These are phyloP conservation scores for Heterobasidion irregulare DNA, from an alignment of 1,284 basidiomycete genomes.

Conservation along the genomic window DNA sequence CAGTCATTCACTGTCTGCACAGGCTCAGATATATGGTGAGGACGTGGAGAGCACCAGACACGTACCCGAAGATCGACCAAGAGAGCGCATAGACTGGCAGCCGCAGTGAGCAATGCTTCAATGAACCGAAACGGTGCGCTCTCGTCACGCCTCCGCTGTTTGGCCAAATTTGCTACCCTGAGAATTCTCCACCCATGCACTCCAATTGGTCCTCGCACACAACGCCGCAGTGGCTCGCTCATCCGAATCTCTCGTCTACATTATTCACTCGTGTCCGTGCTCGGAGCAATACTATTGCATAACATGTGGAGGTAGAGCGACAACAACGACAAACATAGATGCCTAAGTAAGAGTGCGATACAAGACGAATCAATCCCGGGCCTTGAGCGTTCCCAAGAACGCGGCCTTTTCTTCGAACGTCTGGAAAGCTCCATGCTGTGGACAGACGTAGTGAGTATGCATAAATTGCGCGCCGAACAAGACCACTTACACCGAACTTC, in stretches of 20 bases:
- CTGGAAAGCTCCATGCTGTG: constrained; percentile 90
- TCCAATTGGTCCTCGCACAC: neutral
- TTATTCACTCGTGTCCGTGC: neutral
- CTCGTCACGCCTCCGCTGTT: too few relatives aligned
- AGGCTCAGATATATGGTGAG: neutral
- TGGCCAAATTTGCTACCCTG: neutral
- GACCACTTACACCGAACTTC: constrained; percentile 76
- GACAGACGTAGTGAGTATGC: constrained; percentile 12
- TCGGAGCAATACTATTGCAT: constrained; percentile 26
- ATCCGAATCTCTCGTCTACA: neutral
- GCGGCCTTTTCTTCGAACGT: constrained; percentile 91
- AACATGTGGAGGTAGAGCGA: constrained; percentile 23
- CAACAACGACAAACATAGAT: constrained; percentile 17
- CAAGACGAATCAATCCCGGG: constrained; percentile 43
- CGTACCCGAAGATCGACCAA: neutral
- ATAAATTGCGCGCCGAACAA: neutral
- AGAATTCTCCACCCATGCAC: neutral
- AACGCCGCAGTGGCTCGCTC: neutral
- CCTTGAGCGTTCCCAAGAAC: constrained; percentile 91
- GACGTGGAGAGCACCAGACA: neutral
- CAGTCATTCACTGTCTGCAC: constrained; percentile 42
- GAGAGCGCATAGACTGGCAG: neutral
- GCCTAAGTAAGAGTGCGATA: constrained; percentile 9
- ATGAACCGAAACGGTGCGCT: neutral
- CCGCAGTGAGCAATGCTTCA: neutral